phyloP scores from a whole-genome alignment of 371 early-diverging fungal species.

The Mucor mucedo region DNA sequence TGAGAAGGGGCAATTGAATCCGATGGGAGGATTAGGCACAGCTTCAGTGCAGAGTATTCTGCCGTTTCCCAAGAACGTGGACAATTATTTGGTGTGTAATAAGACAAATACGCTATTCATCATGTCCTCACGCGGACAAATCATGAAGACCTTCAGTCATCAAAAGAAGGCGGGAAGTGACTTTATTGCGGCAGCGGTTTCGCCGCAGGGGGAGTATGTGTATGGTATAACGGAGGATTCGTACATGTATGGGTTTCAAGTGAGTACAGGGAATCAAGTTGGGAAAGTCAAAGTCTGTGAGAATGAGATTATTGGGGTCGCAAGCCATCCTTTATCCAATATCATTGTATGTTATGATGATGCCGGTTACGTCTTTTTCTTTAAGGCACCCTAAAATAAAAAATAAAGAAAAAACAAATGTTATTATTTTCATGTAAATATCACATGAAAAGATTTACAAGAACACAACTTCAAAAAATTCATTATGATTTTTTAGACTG shows the following conservation, averaged over 20 bases:
- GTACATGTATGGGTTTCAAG: conserved; percentile 60
- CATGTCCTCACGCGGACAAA: conserved; percentile 61
- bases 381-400: conserved; percentile 37
- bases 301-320: conserved; percentile 70
- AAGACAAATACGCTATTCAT: conserved; percentile 70
- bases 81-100: conserved; percentile 77
- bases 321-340: conserved; percentile 78
- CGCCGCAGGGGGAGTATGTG: conserved; percentile 78
- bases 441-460: too few relatives aligned
- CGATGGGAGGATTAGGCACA: conserved; percentile 31
- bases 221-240: conserved; percentile 74
- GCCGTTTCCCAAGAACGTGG: conserved; percentile 55
- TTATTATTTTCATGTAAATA: too few relatives aligned
- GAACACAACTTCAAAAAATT: too few relatives aligned
- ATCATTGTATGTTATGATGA: conserved; percentile 73
- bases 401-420: too few relatives aligned
- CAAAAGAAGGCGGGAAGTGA: conserved; percentile 52
- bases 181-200: conserved; percentile 66
- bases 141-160: conserved; percentile 48
- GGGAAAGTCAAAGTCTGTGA: conserved; percentile 51
- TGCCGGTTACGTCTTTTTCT: conserved; percentile 65
- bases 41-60: conserved; percentile 36
- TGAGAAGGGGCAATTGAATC: conserved; percentile 31
- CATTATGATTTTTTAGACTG: too few relatives aligned
- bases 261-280: conserved; percentile 53